Percentiles rank a stretch among this genome's conserved stretches.
phyloP scores from a whole-genome alignment of 208 protist genomes.

The Wallacemonas rigidus region DNA sequence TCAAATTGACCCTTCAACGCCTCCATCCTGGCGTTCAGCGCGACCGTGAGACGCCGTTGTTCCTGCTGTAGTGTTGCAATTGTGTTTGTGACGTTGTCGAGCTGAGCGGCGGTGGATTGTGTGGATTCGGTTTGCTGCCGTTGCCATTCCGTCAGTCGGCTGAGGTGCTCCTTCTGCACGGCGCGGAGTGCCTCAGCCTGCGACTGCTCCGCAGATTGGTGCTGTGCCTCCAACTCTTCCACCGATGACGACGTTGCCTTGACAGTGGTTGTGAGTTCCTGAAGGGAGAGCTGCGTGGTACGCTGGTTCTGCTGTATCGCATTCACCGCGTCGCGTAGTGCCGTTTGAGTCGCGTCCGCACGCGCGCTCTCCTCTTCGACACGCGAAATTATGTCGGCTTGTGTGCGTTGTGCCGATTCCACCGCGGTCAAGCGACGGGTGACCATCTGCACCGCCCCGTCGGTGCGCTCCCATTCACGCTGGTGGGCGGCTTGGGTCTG shows the following conservation, averaged over 20 bases:
- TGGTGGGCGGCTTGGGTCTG: constrained; percentile 21
- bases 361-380: constrained; percentile 14
- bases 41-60: neutral
- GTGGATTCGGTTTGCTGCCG: neutral
- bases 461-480: constrained; percentile 18
- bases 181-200: constrained; percentile 23
- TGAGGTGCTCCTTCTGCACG: constrained; percentile 15
- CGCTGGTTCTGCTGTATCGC: constrained; percentile 9
- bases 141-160: neutral
- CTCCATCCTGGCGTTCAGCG: constrained; percentile 15
- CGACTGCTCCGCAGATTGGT: constrained; percentile 16
- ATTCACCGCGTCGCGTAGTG: neutral
- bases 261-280: neutral
- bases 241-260: constrained; percentile 8
- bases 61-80: neutral
- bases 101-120: neutral
- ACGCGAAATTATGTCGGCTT: neutral
- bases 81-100: neutral
- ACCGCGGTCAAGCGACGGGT: constrained; percentile 24
- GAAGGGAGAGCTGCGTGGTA: neutral
- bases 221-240: constrained; percentile 19
- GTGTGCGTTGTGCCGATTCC: constrained; percentile 24
- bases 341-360: neutral
- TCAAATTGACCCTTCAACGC: constrained; percentile 2
- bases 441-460: constrained; percentile 24